Evolutionary conservation across 257 asterid species (phyloP), one percentile per base, ranked within the genome.

Genomic region (Leptodermis oblonga): DNA sequence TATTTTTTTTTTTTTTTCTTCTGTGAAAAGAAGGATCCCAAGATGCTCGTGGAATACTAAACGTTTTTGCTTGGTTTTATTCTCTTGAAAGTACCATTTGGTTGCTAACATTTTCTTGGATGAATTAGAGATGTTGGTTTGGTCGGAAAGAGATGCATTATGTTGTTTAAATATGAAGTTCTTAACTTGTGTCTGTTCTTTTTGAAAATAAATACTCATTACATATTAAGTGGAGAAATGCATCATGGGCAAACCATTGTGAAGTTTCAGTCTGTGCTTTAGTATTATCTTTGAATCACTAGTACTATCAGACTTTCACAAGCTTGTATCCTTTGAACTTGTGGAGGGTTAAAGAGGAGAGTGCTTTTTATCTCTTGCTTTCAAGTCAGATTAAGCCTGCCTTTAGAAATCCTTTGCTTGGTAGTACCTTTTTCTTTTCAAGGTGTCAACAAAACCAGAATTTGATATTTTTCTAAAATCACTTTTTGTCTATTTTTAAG

Each of bases 361-460:
- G 52, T 25, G 9, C 17, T 43, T 33, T 51, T 7, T 42, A 39
- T 12, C 37, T 42, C 33, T 28, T 13, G 5, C 22, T 5, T 20
- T 43, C 30, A 15, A 41, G 20, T 56, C 11, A 30, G 23, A 26
- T 18, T 55, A 55, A 41, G 49, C 41, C 28, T 28, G 42, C 34
- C 54, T 20, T 14, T 39, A 22, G 48, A 37, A 18, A 37, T 11
- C 30, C 42, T 23, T 51, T 20, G 3, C 11, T 10, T 68, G 7
- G 5, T 18, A 1, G 2, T 18, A 41, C 17, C 30, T 41, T 55
- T 43, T 62, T 36, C 34, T 36, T 55, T 36, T 63, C 45, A 30
- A 31, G 51, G 54, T 41, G 63, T 76, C 18, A 42, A 33, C 36
- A 25, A 60, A 65, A 59, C 53, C 15, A 30, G 26, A 66, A 22